Percentiles rank a stretch among this genome's conserved stretches.
phyloP scores from a whole-genome alignment of 2,329 filamentous ascomycete species.

The Penicillium italicum region DNA sequence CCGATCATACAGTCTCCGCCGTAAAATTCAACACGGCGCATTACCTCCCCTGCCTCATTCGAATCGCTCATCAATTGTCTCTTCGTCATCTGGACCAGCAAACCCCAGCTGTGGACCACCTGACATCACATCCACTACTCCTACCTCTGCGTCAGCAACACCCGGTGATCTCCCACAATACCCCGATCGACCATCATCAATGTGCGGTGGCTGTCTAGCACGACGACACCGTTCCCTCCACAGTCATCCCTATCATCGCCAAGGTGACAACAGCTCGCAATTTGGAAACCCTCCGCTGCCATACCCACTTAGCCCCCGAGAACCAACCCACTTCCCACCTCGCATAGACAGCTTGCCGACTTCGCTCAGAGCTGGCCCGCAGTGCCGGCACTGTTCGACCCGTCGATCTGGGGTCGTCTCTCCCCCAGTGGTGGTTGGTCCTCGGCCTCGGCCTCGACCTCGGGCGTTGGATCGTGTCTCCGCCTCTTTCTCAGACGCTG shows the following conservation, averaged over 20 bases:
- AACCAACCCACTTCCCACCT: no score
- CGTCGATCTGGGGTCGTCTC: not conserved
- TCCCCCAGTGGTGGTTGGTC: not conserved
- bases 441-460: not conserved
- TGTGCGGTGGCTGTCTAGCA: not conserved
- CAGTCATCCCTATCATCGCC: not conserved
- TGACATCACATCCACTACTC: not conserved
- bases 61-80: not conserved
- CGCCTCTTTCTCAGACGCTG: not conserved
- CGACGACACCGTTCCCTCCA: not conserved
- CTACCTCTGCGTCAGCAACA: not conserved
- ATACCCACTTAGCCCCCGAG: not conserved
- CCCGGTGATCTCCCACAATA: not conserved
- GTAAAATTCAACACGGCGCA: not conserved
- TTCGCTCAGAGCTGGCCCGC: not conserved
- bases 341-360: not conserved
- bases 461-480: not conserved
- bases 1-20: not conserved
- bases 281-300: not conserved
- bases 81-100: not conserved
- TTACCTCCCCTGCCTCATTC: not conserved
- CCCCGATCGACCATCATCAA: not conserved
- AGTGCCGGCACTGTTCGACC: not conserved
- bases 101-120: not conserved
- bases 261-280: not conserved